phyloP scores from a whole-genome alignment of 148 eudicot genomes.

The Gaultheria prostrata region DNA sequence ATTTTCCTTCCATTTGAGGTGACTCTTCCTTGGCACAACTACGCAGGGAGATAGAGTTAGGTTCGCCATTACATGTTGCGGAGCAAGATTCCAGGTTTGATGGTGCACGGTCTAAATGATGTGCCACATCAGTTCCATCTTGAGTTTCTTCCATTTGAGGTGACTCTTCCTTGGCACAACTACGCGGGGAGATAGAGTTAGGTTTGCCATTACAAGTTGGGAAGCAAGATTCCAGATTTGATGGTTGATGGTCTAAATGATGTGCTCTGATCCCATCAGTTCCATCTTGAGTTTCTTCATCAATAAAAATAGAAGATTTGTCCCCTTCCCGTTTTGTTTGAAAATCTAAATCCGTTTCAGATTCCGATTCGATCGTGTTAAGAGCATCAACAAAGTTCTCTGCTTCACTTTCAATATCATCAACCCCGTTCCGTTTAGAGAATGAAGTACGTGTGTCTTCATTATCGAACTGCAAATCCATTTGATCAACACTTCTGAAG shows the following conservation, averaged over 20 bases:
- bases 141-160: constrained; percentile 21
- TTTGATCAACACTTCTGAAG: constrained; percentile 21
- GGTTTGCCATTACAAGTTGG: constrained; percentile 16
- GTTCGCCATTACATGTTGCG: constrained; percentile 15
- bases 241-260: constrained; percentile 22
- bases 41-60: constrained; percentile 16
- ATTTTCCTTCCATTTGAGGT: constrained; percentile 22
- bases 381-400: constrained; percentile 88
- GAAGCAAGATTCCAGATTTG: constrained; percentile 26
- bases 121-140: constrained; percentile 21
- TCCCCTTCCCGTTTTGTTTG: constrained; percentile 38
- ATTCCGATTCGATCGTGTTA: constrained; percentile 82
- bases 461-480: constrained; percentile 22
- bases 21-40: constrained; percentile 27
- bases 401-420: constrained; percentile 84
- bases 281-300: constrained; percentile 25
- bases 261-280: constrained; percentile 21
- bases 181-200: constrained; percentile 13
- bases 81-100: constrained; percentile 26
- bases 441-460: constrained; percentile 23
- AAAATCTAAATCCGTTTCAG: constrained; percentile 71
- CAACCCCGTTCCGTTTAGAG: constrained; percentile 29
- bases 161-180: constrained; percentile 26
- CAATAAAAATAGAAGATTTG: constrained; percentile 20
- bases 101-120: constrained; percentile 23